Conservation (phyloP, 1,284 basidiomycete species). For the Tilletiopsis washingtonensis region DNA sequence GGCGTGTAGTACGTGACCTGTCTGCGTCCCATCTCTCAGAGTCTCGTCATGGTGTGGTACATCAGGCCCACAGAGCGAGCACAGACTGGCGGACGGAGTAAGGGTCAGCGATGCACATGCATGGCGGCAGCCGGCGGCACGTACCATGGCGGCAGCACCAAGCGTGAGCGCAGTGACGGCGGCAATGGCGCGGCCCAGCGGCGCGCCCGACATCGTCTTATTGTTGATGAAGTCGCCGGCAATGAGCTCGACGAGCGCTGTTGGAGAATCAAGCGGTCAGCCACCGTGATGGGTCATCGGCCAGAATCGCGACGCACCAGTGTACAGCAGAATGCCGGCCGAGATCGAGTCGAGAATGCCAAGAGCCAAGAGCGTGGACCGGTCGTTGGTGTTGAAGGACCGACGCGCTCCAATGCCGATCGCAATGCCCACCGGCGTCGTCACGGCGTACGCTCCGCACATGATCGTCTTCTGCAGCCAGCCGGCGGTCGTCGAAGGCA, state of each 20-base stretch:
- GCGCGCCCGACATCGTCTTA: constrained; percentile 9
- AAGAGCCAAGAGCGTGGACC: constrained; percentile 67
- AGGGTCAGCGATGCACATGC: too few relatives aligned
- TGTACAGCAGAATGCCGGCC: constrained; percentile 82
- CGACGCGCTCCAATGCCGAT: constrained; percentile 72
- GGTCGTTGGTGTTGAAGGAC: constrained; percentile 70
- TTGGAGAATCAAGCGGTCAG: too few relatives aligned
- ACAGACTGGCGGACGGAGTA: too few relatives aligned
- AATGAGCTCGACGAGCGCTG: constrained; percentile 73
- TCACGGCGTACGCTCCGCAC: constrained; percentile 27
- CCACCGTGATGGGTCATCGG: too few relatives aligned
- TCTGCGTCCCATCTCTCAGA: too few relatives aligned
- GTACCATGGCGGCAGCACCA: constrained; percentile 17
- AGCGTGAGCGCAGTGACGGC: constrained; percentile 14
- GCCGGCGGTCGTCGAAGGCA: constrained; percentile 13
- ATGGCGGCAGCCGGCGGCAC: too few relatives aligned
- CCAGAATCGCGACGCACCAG: too few relatives aligned
- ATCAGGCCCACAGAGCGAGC: too few relatives aligned
- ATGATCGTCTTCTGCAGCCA: constrained; percentile 23
- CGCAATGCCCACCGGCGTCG: constrained; percentile 54
- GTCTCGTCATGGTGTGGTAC: too few relatives aligned
- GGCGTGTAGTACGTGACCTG: too few relatives aligned
- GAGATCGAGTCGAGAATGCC: constrained; percentile 78
- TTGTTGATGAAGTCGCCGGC: constrained; percentile 19
- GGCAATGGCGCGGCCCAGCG: constrained; percentile 4